Conservation (phyloP, 352 stramenopile species). For the Thraustochytrium striatum region DNA sequence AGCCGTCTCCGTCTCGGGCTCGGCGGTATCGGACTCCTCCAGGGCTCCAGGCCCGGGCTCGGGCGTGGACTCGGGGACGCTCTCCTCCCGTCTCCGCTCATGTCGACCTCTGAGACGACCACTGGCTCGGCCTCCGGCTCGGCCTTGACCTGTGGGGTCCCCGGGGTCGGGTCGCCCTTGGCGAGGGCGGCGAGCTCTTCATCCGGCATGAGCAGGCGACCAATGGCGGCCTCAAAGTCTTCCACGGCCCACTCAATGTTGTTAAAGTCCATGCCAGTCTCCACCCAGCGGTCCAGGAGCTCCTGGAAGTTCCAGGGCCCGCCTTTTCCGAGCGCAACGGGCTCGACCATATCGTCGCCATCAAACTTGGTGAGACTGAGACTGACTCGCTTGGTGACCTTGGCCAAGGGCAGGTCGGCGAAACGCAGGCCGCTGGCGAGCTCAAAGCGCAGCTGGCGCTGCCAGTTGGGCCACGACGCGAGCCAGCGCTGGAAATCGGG, state of each 20-base stretch:
- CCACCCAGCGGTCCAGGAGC: slow-evolving; percentile 32
- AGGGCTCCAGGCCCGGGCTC: too few species aligned
- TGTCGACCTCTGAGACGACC: too few species aligned
- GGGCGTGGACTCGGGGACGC: too few species aligned
- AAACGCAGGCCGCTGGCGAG: background rate
- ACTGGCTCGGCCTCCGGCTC: too few species aligned
- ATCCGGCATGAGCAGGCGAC: too few species aligned
- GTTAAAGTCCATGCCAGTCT: slow-evolving; percentile 44
- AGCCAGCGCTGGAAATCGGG: slow-evolving; percentile 19
- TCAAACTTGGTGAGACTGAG: slow-evolving; percentile 23
- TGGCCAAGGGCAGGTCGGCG: background rate
- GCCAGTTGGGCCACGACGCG: slow-evolving; percentile 25
- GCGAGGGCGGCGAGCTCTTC: too few species aligned
- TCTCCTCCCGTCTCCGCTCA: too few species aligned
- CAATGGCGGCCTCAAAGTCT: background rate
- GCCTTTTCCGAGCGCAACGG: slow-evolving; percentile 13
- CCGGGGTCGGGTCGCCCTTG: too few species aligned
- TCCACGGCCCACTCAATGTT: background rate
- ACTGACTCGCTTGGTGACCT: slow-evolving; percentile 11
- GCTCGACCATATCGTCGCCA: slow-evolving; percentile 6
- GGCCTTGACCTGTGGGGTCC: too few species aligned
- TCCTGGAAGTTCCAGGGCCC: slow-evolving; percentile 19
- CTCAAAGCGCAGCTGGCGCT: slow-evolving; percentile 20
- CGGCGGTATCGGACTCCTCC: too few species aligned
- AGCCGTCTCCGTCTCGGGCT: too few species aligned